These are phyloP conservation scores for Apiospora hydei DNA, from an alignment of 2,329 filamentous ascomycete species.

Conservation along the genomic window DNA sequence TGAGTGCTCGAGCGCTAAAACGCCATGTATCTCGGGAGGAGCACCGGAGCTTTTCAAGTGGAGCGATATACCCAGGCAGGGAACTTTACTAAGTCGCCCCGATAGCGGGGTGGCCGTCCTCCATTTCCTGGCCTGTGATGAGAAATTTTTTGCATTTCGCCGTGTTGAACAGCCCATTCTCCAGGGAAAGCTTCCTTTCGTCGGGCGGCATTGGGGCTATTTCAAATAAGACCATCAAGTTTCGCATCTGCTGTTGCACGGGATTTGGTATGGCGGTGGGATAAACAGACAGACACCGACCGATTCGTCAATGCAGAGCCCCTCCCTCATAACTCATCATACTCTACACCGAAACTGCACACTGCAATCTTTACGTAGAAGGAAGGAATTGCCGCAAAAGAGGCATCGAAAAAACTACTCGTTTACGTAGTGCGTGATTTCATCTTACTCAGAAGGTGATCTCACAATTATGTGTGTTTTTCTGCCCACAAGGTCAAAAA, in stretches of 20 bases:
- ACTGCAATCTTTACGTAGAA: too few relatives aligned
- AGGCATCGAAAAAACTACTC: background rate
- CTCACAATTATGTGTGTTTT: background rate
- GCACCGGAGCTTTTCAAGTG: conserved; percentile 19
- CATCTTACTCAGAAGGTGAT: background rate
- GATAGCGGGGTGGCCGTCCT: conserved; percentile 17
- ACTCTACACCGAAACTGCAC: too few relatives aligned
- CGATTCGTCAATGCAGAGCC: background rate
- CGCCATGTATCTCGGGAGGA: conserved; percentile 12
- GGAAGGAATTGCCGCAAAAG: background rate
- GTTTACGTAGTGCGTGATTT: background rate
- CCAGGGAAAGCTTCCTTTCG: background rate
- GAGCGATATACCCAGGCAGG: background rate
- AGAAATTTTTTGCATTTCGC: conserved; percentile 13
- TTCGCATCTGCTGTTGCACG: background rate
- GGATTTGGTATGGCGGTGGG: background rate
- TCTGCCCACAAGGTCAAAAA: too few relatives aligned
- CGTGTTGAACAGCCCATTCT: conserved; percentile 4
- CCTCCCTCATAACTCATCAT: too few relatives aligned
- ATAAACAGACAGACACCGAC: background rate
- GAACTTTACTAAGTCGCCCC: conserved; percentile 4
- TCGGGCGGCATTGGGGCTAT: background rate
- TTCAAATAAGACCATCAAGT: conserved; percentile 2
- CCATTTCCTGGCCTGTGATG: conserved; percentile 19
- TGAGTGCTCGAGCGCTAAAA: conserved; percentile 9